Conservation (phyloP, 192 early-diverging fungal species). For the Gaertneriomyces semiglobifer region DNA sequence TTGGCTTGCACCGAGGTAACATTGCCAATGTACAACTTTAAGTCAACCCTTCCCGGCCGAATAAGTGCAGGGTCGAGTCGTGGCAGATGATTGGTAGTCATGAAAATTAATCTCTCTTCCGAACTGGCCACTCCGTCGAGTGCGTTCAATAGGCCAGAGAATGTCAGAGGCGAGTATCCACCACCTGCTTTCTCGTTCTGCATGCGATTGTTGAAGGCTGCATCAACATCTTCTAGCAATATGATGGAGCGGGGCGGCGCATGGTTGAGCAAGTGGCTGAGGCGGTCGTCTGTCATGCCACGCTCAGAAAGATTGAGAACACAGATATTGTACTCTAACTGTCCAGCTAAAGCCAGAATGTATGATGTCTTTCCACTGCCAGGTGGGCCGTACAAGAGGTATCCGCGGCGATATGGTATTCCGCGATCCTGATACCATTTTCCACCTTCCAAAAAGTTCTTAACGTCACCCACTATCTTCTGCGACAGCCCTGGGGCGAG, state of each 20-base stretch:
- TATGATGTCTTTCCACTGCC: slow-evolving; percentile 71
- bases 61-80: slow-evolving; percentile 70
- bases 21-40: slow-evolving; percentile 56
- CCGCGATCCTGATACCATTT: slow-evolving; percentile 54
- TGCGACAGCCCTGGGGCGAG: slow-evolving; percentile 36
- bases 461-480: slow-evolving; percentile 41
- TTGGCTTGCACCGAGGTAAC: slow-evolving; percentile 55
- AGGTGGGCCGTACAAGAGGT: slow-evolving; percentile 68
- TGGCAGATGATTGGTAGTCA: slow-evolving; percentile 75
- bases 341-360: slow-evolving; percentile 70
- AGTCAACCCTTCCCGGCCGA: slow-evolving; percentile 70
- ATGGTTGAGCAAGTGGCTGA: slow-evolving; percentile 46
- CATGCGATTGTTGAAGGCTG: slow-evolving; percentile 64
- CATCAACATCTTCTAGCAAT: slow-evolving; percentile 74
- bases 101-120: slow-evolving; percentile 74
- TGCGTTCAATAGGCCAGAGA: slow-evolving; percentile 69
- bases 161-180: slow-evolving; percentile 47
- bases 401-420: slow-evolving; percentile 66
- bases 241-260: slow-evolving; percentile 58
- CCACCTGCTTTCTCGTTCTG: slow-evolving; percentile 68
- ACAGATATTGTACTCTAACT: slow-evolving; percentile 73
- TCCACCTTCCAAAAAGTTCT: slow-evolving; percentile 39
- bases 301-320: slow-evolving; percentile 68
- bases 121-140: slow-evolving; percentile 71
- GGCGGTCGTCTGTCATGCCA: slow-evolving; percentile 66